Conservation (phyloP, 2,329 filamentous ascomycete species). For the Juglanconis juglandina region DNA sequence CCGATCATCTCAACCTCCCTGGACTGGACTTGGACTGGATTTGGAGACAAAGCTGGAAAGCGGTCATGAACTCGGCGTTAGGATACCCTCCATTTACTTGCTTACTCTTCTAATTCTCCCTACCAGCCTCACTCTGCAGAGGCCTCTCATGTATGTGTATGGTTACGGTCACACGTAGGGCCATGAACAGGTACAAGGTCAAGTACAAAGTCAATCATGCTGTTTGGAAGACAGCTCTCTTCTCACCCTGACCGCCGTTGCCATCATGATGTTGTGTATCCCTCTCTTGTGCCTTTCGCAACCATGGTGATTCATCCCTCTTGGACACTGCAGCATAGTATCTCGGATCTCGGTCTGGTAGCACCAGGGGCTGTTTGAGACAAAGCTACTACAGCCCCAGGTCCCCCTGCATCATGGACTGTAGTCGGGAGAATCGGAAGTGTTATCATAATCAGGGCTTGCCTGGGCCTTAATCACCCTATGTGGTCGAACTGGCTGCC, state of each 20-base stretch:
- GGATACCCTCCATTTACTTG: constrained; percentile 15
- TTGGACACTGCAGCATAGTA: too few relatives aligned
- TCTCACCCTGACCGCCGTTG: neutral
- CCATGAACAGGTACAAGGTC: neutral
- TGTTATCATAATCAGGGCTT: too few relatives aligned
- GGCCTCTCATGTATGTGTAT: neutral
- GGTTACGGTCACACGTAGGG: neutral
- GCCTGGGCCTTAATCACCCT: too few relatives aligned
- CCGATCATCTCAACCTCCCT: neutral
- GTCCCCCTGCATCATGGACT: too few relatives aligned
- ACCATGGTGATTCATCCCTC: too few relatives aligned
- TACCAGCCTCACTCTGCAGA: neutral
- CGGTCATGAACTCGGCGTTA: constrained; percentile 14
- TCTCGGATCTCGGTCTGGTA: too few relatives aligned
- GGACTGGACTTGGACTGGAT: neutral
- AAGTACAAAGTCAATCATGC: neutral
- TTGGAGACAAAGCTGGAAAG: neutral
- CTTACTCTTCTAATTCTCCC: neutral
- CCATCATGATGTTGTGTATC: neutral
- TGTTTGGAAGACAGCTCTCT: neutral
- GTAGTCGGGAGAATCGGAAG: too few relatives aligned
- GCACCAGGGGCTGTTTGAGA: too few relatives aligned
- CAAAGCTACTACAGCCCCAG: too few relatives aligned
- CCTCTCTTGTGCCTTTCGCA: neutral
- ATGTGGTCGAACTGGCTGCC: too few relatives aligned